Base-by-base conservation (phyloP, 306 rosid genomes). In the Vicia faba region DNA sequence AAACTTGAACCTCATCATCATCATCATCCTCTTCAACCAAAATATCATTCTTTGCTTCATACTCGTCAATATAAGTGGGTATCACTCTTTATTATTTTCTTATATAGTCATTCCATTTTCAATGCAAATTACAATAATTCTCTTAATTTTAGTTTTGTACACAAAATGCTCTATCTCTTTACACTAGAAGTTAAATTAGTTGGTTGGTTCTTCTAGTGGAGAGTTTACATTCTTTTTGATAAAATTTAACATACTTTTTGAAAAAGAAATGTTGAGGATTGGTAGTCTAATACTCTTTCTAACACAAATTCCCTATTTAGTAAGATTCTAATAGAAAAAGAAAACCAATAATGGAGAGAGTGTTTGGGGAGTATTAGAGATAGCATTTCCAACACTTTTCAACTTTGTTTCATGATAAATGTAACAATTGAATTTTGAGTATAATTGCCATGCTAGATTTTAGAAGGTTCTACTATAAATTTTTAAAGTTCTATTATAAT, bases 1-100 rank as follows among this genome's bases (percentile, higher is more conserved):
- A 29, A 48, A 2, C 39, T 46, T 3, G 69, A 58, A 12, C 23
- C 36, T 49, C 68, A 50, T 57, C 61, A 49, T 29, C 61, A 49
- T 29, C 68, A 25, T 3, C 13, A 28, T 1, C 69, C 48, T 11
- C 39, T 62, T 71, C 80, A 70, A 66, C 84, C 58, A 5, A 75
- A 50, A 13, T 16, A 71, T 20, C 66, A 19, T 69, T 44, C 67
- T 60, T 54, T 82, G 51, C 76, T 36, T 2, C 80, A 71, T 8
- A 83, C 91, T 11, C 50, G 59, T 49, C 87, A 86, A 48, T 82
- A 65, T 69, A 85, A 95, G 82, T 78, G 6, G 38, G 96, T 86
- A 38, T 55, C 70, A 64, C 73, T 20, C 25, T 1, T 23, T 36
- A 5, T 71, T 16, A 12, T 2, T 13, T 15, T 7, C 25, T 54